Base-by-base conservation (phyloP, 768 basidiomycete genomes). In the Amanita molliuscula region DNA sequence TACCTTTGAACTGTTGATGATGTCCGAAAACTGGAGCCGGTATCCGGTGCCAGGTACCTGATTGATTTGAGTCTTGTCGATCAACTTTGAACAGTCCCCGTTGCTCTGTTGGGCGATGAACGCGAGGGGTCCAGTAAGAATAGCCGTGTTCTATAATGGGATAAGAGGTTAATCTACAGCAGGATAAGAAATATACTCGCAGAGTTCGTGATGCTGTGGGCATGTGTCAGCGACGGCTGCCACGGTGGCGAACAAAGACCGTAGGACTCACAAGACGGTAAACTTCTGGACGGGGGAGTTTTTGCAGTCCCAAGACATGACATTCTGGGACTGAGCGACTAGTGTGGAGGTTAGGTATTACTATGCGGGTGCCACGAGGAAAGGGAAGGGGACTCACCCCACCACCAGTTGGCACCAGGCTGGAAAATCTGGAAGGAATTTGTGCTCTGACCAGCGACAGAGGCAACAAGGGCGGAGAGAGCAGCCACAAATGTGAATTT, bases 231-330 rank as follows among this genome's bases (percentile, higher is more conserved):
- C 20, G 9, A 15, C 28, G 29, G 23, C 6, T 44, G 18, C 23
- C 44, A 45, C 18, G 38, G 6, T 33, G 28, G 11, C 25, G 35
- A 38, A 34, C 5, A 31, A 28, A 31, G 36, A 25, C 26, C 36
- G 42, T 26, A 34, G 25, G 18, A 47, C 51, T 45, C 29, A 52
- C 51, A 46, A 41, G 23, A 52, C 44, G 34, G 51, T 52, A 26
- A 46, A 52, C 21, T 52, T 25, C n/a, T 18, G 16, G 29, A 38
- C 36, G 11, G 51, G 31, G 18, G 51, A 26, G n/a, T 21, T 52
- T 47, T 36, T 45, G 44, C 51, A 52, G 10, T 45, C 45, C 51
- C 51, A 52, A 3, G 43, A 16, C 51, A 52, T 52, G 26, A 36
- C 23, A 25, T 52, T 52, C 10, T 45, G 29, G 36, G 51, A 52